These are phyloP conservation scores for Fusarium nurragi DNA, from an alignment of 2,329 filamentous ascomycete species.

Conservation along the genomic window DNA sequence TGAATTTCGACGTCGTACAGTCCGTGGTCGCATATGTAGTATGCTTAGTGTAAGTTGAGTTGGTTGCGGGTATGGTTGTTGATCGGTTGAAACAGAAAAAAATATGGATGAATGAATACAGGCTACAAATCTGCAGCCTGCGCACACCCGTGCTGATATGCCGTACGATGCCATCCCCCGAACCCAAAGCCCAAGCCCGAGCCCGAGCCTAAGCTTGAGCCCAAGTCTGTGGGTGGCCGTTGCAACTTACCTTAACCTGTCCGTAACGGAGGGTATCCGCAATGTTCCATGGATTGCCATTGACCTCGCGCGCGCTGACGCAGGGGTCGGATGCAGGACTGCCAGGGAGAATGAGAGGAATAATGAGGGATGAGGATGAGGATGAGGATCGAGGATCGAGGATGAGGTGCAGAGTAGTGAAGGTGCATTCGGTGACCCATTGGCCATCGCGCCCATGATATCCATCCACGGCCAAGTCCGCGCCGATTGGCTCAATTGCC, in stretches of 20 bases:
- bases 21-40: constrained; percentile 19
- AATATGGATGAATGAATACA: constrained; percentile 19
- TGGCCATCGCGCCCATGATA: neutral
- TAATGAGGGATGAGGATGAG: neutral
- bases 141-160: constrained; percentile 28
- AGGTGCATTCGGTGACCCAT: neutral
- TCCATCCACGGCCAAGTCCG: neutral
- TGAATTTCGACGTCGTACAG: constrained; percentile 42
- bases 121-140: neutral
- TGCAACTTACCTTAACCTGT: constrained; percentile 2
- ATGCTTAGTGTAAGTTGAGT: neutral
- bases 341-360: neutral
- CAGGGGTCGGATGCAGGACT: constrained; percentile 19
- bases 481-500: constrained; percentile 15
- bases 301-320: neutral
- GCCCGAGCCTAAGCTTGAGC: constrained; percentile 16
- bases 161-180: neutral
- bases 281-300: constrained; percentile 5
- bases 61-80: neutral
- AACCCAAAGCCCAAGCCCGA: constrained; percentile 5
- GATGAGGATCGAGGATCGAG: neutral
- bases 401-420: neutral
- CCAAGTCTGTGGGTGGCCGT: constrained; percentile 32
- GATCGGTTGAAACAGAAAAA: neutral
- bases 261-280: constrained; percentile 31